Evolutionary conservation across 2,329 filamentous ascomycete species (phyloP).

Genomic region (Myriosclerotinia curreyana): DNA sequence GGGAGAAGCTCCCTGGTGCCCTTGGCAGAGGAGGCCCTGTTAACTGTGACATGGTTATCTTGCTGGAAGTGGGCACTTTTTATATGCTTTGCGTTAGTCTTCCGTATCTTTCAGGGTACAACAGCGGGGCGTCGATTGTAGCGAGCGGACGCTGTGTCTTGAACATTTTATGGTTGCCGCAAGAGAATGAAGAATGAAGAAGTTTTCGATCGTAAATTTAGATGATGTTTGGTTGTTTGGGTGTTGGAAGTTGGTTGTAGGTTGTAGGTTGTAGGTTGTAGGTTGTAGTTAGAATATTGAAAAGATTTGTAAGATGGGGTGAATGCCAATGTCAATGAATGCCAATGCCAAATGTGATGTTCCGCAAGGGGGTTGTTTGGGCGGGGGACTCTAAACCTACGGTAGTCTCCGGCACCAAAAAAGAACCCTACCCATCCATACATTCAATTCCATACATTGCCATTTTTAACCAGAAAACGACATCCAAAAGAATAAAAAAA

Average conservation of each 20-base stretch:
- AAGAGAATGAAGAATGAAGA: background rate
- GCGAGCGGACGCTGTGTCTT: conserved; percentile 15
- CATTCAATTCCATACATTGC: background rate
- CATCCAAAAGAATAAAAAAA: background rate
- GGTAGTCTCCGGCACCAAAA: conserved; percentile 8
- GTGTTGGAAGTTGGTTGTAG: background rate
- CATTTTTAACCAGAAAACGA: background rate
- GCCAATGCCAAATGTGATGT: too few relatives aligned
- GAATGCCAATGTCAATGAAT: background rate
- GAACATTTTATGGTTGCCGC: conserved; percentile 11
- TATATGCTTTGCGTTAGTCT: conserved; percentile 22
- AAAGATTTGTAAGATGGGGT: conserved; percentile 7
- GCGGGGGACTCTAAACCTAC: conserved; percentile 18
- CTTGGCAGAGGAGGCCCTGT: conserved; percentile 31
- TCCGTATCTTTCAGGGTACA: conserved; percentile 19
- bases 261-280: conserved; percentile 1
- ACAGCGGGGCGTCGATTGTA: conserved; percentile 22
- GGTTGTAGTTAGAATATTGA: background rate
- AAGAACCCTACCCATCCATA: background rate
- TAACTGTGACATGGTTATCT: conserved; percentile 31
- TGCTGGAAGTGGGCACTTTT: conserved; percentile 19
- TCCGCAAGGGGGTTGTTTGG: too few relatives aligned
- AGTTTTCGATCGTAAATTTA: background rate
- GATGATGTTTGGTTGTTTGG: background rate
- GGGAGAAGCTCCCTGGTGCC: conserved; percentile 39